phyloP scores from a whole-genome alignment of 164 flowering plant genomes.

The Magnolia changhungtana region DNA sequence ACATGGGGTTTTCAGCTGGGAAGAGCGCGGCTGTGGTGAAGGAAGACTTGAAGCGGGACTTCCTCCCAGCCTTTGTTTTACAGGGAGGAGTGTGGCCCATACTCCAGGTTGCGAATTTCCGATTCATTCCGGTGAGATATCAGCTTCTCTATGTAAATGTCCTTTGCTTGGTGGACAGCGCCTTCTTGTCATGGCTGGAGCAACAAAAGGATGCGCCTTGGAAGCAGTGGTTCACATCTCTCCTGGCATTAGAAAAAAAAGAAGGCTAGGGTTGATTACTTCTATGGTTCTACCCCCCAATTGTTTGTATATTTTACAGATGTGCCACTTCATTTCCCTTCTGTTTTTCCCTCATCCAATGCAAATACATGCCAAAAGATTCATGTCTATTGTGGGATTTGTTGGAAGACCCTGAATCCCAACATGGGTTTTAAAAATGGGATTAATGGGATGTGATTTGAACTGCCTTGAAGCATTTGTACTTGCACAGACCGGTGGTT shows the following conservation, averaged over 20 bases:
- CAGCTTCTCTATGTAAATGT: constrained; percentile 83
- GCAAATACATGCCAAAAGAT: background rate
- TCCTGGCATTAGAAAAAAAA: constrained; percentile 30
- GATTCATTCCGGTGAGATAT: constrained; percentile 72
- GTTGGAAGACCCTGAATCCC: background rate
- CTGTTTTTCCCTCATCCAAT: background rate
- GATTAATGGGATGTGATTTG: background rate
- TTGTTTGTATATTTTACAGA: background rate
- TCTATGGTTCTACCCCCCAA: background rate
- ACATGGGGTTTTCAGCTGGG: constrained; percentile 81
- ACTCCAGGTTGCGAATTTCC: constrained; percentile 74
- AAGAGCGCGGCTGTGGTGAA: constrained; percentile 67
- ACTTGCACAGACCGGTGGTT: too few species aligned
- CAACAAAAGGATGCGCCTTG: constrained; percentile 80
- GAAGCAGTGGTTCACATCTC: constrained; percentile 43
- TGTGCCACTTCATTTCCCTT: background rate
- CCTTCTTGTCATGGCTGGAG: constrained; percentile 70
- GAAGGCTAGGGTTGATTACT: constrained; percentile 24
- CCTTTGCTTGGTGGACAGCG: constrained; percentile 87
- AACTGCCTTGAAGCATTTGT: background rate
- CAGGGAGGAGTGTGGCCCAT: constrained; percentile 87
- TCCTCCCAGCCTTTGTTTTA: constrained; percentile 65
- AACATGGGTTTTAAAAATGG: background rate
- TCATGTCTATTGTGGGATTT: background rate
- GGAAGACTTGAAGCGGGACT: constrained; percentile 86